These are phyloP conservation scores for Xylaria scruposa DNA, from an alignment of 495 filamentous ascomycete species.

Conservation along the genomic window DNA sequence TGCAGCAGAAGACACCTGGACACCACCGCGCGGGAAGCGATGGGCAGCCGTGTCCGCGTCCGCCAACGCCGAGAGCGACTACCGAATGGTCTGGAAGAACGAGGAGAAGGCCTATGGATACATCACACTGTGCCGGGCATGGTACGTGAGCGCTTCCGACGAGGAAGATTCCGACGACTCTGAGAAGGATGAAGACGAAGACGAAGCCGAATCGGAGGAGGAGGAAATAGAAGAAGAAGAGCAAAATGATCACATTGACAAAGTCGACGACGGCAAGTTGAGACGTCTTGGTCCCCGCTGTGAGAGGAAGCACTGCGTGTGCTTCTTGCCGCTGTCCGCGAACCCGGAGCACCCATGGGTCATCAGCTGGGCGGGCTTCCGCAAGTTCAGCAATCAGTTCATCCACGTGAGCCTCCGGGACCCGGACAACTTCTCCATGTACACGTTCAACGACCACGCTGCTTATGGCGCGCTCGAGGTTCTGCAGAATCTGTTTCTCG, in stretches of 20 bases:
- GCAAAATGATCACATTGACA: neutral
- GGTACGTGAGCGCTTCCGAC: conserved; percentile 25
- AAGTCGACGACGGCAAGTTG: too few relatives aligned
- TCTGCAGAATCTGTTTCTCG: conserved; percentile 47
- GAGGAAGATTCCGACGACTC: conserved; percentile 25
- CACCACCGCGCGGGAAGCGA: conserved; percentile 41
- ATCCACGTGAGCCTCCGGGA: conserved; percentile 35
- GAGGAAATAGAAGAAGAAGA: neutral
- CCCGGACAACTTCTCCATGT: conserved; percentile 47
- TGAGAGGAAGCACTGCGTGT: conserved; percentile 46
- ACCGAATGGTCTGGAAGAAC: conserved; percentile 36
- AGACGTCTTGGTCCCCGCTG: conserved; percentile 25
- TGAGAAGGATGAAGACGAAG: conserved; percentile 11
- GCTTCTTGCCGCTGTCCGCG: conserved; percentile 40
- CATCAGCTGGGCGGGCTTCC: conserved; percentile 44
- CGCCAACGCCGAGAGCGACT: conserved; percentile 46
- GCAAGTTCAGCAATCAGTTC: conserved; percentile 33
- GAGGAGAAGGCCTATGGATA: conserved; percentile 41
- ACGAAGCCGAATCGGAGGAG: conserved; percentile 26
- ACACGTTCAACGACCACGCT: conserved; percentile 47
- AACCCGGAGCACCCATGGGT: conserved; percentile 52
- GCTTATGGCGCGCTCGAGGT: conserved; percentile 45
- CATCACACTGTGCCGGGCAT: conserved; percentile 43
- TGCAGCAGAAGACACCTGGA: conserved; percentile 3
- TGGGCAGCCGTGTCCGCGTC: conserved; percentile 51